Evolutionary conservation across 225 moss, liverwort and hornwort species (phyloP).

Genomic region (Anthoceros angustus): DNA sequence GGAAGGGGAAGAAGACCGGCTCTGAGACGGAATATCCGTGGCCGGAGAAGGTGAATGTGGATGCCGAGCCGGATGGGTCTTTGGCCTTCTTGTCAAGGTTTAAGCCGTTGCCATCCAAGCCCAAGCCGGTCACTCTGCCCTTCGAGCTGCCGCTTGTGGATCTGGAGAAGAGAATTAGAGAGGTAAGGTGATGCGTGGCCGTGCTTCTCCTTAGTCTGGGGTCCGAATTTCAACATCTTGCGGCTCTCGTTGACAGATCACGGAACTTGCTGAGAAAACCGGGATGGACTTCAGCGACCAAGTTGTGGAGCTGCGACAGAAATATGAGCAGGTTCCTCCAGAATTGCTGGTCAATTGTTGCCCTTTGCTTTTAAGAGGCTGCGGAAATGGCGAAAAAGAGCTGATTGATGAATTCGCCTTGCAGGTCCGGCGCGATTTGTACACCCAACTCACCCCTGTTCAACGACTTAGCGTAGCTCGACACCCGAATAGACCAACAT

Average conservation of each 20-base stretch:
- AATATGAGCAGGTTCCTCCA: conserved; percentile 67
- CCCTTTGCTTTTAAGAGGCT: neutral
- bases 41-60: conserved; percentile 81
- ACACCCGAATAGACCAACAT: conserved; percentile 90
- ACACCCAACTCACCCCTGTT: conserved; percentile 77
- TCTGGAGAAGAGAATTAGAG: conserved; percentile 88
- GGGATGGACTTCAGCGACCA: conserved; percentile 97
- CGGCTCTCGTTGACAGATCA: conserved; percentile 29
- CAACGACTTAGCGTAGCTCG: conserved; percentile 94
- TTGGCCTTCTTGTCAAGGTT: conserved; percentile 71
- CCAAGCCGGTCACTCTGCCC: conserved; percentile 66
- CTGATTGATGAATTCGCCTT: neutral
- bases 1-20: conserved; percentile 78
- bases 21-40: conserved; percentile 81
- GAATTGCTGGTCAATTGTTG: neutral
- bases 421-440: conserved; percentile 82
- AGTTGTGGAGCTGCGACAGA: conserved; percentile 75
- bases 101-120: conserved; percentile 72
- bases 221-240: neutral
- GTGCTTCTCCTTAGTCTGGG: neutral
- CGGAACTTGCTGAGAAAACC: conserved; percentile 84
- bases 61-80: conserved; percentile 42
- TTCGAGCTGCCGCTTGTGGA: conserved; percentile 85
- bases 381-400: neutral
- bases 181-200: conserved; percentile 27